Evolutionary conservation across 2,329 filamentous ascomycete genomes (phyloP).

Genomic region (Botrytis sinoallii): DNA sequence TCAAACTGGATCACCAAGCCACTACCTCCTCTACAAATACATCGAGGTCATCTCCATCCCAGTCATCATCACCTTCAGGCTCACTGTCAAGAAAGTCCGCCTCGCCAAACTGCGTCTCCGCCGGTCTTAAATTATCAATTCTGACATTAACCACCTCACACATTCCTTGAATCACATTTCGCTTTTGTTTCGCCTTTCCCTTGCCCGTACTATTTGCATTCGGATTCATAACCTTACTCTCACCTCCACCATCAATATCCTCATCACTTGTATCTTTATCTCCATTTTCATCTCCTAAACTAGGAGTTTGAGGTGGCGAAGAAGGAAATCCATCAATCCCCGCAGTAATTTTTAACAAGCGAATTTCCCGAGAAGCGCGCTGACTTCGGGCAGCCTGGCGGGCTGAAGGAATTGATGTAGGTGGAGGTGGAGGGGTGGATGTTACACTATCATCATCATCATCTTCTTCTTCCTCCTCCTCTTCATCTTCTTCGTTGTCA

Average conservation of each 20-base stretch:
- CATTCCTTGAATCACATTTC: slow-evolving; percentile 57
- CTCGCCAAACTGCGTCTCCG: slow-evolving; percentile 66
- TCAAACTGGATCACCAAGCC: slow-evolving; percentile 9
- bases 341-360: slow-evolving; percentile 31
- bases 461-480: slow-evolving; percentile 20
- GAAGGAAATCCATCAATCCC: slow-evolving; percentile 28
- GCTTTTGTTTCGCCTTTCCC: slow-evolving; percentile 34
- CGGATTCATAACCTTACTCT: neutral
- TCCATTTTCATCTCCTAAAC: slow-evolving; percentile 9
- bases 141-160: slow-evolving; percentile 68
- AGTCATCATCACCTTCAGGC: slow-evolving; percentile 52
- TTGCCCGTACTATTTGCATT: neutral
- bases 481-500: slow-evolving; percentile 7
- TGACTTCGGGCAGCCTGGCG: slow-evolving; percentile 18
- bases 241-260: slow-evolving; percentile 23
- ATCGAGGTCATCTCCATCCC: slow-evolving; percentile 40
- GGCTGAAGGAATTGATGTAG: neutral
- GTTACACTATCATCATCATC: slow-evolving; percentile 19
- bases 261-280: slow-evolving; percentile 24
- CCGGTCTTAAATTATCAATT: slow-evolving; percentile 73
- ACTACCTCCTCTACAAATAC: slow-evolving; percentile 1
- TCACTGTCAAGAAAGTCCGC: slow-evolving; percentile 65
- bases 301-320: slow-evolving; percentile 20
- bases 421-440: neutral
- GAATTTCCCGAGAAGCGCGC: slow-evolving; percentile 31